phyloP scores from a whole-genome alignment of 768 basidiomycete genomes.

The Tricholoma matsutake region DNA sequence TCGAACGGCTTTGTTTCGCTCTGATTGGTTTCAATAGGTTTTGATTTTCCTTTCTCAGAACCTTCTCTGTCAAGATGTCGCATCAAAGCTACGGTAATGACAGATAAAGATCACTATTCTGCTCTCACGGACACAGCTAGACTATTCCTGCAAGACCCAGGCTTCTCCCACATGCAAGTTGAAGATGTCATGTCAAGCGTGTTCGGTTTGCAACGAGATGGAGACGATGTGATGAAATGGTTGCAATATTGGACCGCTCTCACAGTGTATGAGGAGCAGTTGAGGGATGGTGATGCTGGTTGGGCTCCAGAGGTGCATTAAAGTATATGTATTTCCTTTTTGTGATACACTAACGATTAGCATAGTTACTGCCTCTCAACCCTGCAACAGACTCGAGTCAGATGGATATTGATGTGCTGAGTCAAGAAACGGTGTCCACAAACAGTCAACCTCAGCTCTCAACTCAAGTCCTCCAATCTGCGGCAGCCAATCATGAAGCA shows the following conservation, averaged over 20 bases:
- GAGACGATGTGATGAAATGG: no score
- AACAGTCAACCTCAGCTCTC: no score
- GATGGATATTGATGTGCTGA: background rate
- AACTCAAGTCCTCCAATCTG: no score
- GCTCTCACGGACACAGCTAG: background rate
- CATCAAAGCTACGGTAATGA: background rate
- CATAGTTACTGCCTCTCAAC: background rate
- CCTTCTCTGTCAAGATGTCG: background rate
- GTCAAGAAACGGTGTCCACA: background rate
- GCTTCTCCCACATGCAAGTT: background rate
- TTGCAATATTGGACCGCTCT: no score
- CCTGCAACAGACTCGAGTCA: background rate
- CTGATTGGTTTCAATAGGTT: background rate
- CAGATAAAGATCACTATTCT: background rate
- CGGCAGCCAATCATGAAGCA: no score
- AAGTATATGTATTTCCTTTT: background rate
- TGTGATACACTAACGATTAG: background rate
- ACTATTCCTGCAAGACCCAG: no score
- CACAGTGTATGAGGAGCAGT: background rate
- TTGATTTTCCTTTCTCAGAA: background rate
- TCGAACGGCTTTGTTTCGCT: background rate
- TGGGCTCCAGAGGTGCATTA: no score
- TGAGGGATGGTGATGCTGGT: background rate
- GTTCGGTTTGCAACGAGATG: no score
- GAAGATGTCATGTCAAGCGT: no score